A percentile compares a stretch with the other conserved stretches of the same genome.
Conservation (phyloP, 805 yeast species). For the Pichia pseudocactophila region DNA sequence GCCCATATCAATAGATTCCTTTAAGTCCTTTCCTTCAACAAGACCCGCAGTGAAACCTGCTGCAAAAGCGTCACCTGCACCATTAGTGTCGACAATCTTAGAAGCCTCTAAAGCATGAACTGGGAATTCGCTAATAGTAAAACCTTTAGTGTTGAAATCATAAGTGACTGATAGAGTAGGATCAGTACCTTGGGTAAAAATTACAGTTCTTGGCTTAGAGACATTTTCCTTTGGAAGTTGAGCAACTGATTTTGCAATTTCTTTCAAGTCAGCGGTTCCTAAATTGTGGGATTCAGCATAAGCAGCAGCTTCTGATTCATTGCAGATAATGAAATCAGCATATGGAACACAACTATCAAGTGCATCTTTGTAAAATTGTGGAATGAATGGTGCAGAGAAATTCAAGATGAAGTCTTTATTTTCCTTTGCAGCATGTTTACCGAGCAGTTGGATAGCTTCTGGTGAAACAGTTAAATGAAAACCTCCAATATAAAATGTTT, state of each 20-base stretch:
- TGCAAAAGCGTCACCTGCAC: slow-evolving; percentile 98
- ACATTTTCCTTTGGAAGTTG: slow-evolving; percentile 65
- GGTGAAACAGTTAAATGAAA: slow-evolving; percentile 98
- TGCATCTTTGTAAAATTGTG: slow-evolving; percentile 90
- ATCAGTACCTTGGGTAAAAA: slow-evolving; percentile 92
- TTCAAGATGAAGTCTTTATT: slow-evolving; percentile 55
- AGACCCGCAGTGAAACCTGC: slow-evolving; percentile 91
- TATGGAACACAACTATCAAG: slow-evolving; percentile 73
- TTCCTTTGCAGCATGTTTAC: slow-evolving; percentile 64
- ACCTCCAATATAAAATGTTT: slow-evolving; percentile 92
- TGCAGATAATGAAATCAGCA: slow-evolving; percentile 87
- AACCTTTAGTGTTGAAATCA: slow-evolving; percentile 38
- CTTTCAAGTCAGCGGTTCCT: slow-evolving; percentile 49
- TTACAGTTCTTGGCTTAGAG: slow-evolving; percentile 68
- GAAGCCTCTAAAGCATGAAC: slow-evolving; percentile 64
- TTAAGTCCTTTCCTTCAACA: slow-evolving; percentile 59
- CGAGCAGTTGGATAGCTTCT: slow-evolving; percentile 81
- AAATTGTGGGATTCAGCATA: slow-evolving; percentile 81
- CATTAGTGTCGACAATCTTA: slow-evolving; percentile 85
- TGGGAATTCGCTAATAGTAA: slow-evolving; percentile 43
- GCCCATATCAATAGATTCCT: slow-evolving; percentile 64
- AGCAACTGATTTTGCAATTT: slow-evolving; percentile 78
- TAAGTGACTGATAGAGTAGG: slow-evolving; percentile 74
- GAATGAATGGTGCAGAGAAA: slow-evolving; percentile 94
- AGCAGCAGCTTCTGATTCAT: slow-evolving; percentile 95